Evolutionary conservation across 768 basidiomycete species (phyloP).

Genomic region (Boletus barrowsii): DNA sequence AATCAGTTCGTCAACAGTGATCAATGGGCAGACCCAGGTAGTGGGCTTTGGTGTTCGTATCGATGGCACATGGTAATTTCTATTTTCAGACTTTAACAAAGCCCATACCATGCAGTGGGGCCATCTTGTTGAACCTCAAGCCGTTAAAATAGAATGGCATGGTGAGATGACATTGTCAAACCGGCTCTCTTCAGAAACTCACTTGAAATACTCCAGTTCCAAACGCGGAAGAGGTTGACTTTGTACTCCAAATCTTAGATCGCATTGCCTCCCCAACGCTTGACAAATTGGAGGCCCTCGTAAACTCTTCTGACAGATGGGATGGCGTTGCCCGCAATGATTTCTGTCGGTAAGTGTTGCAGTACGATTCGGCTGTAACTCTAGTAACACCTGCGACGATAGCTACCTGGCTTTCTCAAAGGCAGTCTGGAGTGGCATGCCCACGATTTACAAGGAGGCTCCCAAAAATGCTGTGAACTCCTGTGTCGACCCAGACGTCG

Average conservation of each 20-base stretch:
- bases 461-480: slow-evolving; percentile 54
- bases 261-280: slow-evolving; percentile 64
- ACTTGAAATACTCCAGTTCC: slow-evolving; percentile 37
- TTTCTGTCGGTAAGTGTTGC: slow-evolving; percentile 66
- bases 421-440: slow-evolving; percentile 75
- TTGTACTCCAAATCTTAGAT: slow-evolving; percentile 76
- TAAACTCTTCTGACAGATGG: slow-evolving; percentile 55
- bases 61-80: slow-evolving; percentile 4
- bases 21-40: slow-evolving; percentile 78
- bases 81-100: slow-evolving; percentile 52
- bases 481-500: slow-evolving; percentile 58
- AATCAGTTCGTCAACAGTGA: slow-evolving; percentile 76
- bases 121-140: slow-evolving; percentile 67
- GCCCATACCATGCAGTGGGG: slow-evolving; percentile 77
- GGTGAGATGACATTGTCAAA: slow-evolving; percentile 36
- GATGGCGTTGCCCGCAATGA: slow-evolving; percentile 69
- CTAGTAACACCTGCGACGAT: slow-evolving; percentile 2
- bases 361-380: not conserved
- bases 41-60: slow-evolving; percentile 13
- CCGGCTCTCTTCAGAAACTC: slow-evolving; percentile 11
- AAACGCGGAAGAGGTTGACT: slow-evolving; percentile 61
- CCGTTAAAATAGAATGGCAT: slow-evolving; percentile 89
- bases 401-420: slow-evolving; percentile 70
- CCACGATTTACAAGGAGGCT: slow-evolving; percentile 61
- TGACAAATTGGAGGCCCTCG: slow-evolving; percentile 60